Conservation (phyloP, 495 filamentous ascomycete species). For the Margaritispora aquatica region DNA sequence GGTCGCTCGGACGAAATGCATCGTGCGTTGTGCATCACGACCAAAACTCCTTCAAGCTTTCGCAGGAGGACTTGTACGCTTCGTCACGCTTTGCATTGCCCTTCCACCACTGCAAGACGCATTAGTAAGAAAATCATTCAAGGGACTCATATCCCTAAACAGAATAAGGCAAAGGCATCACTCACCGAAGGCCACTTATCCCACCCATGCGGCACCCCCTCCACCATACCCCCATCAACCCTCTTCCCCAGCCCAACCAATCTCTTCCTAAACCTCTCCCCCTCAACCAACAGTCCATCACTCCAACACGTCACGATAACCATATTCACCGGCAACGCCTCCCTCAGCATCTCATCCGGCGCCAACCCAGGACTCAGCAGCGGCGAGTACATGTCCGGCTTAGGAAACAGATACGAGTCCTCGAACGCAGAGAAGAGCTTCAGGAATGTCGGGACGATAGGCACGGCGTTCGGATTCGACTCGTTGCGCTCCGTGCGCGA, state of each 20-base stretch:
- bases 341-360: slow-evolving; percentile 40
- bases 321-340: slow-evolving; percentile 53
- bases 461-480: slow-evolving; percentile 41
- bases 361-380: slow-evolving; percentile 59
- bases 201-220: slow-evolving; percentile 72
- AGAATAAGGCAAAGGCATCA: neutral
- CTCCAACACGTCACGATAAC: slow-evolving; percentile 76
- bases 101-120: slow-evolving; percentile 40
- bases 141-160: neutral
- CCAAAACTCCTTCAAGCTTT: slow-evolving; percentile 13
- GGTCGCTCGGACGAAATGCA: too few species aligned
- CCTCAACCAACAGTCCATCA: slow-evolving; percentile 81
- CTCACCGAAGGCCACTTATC: slow-evolving; percentile 67
- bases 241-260: slow-evolving; percentile 55
- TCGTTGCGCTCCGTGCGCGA: slow-evolving; percentile 63
- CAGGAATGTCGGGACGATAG: slow-evolving; percentile 30
- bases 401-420: slow-evolving; percentile 61
- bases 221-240: slow-evolving; percentile 61
- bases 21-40: neutral
- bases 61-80: slow-evolving; percentile 8
- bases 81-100: slow-evolving; percentile 8
- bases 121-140: neutral
- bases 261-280: slow-evolving; percentile 58
- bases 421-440: slow-evolving; percentile 61
- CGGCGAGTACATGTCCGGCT: slow-evolving; percentile 41